These are phyloP conservation scores for Backusella macrospora DNA, from an alignment of 192 early-diverging fungal species.

Conservation along the genomic window DNA sequence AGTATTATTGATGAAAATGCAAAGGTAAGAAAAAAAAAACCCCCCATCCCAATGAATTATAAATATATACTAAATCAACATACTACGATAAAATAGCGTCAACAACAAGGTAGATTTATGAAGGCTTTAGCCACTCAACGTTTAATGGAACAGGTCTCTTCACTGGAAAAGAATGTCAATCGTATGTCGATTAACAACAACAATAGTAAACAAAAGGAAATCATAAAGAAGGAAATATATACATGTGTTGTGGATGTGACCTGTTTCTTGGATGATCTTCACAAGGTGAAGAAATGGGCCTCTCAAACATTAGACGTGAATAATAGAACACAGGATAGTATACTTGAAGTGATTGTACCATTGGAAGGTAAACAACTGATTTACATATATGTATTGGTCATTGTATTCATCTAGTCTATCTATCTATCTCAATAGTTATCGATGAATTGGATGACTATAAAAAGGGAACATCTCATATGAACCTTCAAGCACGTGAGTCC, in stretches of 20 bases:
- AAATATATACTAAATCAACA: not conserved
- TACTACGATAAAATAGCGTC: slow-evolving; percentile 30
- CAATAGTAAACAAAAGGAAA: not conserved
- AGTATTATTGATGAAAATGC: slow-evolving; percentile 45
- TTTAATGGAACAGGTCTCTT: slow-evolving; percentile 44
- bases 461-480: slow-evolving; percentile 54
- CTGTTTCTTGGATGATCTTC: slow-evolving; percentile 49
- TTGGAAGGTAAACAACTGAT: slow-evolving; percentile 44
- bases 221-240: slow-evolving; percentile 14
- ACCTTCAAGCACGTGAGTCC: slow-evolving; percentile 54
- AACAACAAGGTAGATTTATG: slow-evolving; percentile 46
- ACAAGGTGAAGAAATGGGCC: slow-evolving; percentile 50
- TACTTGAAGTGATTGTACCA: slow-evolving; percentile 54
- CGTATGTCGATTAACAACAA: slow-evolving; percentile 26
- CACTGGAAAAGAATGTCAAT: slow-evolving; percentile 43
- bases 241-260: slow-evolving; percentile 51
- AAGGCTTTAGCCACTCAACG: slow-evolving; percentile 44
- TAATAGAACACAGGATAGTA: slow-evolving; percentile 18
- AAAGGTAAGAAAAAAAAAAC: slow-evolving; percentile 35
- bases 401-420: not conserved
- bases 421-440: slow-evolving; percentile 38
- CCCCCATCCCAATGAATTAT: not conserved
- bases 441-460: slow-evolving; percentile 57
- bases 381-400: not conserved
- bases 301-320: slow-evolving; percentile 37